phyloP scores from a whole-genome alignment of 2,329 filamentous ascomycete genomes.

The Neopestalotiopsis sp. region DNA sequence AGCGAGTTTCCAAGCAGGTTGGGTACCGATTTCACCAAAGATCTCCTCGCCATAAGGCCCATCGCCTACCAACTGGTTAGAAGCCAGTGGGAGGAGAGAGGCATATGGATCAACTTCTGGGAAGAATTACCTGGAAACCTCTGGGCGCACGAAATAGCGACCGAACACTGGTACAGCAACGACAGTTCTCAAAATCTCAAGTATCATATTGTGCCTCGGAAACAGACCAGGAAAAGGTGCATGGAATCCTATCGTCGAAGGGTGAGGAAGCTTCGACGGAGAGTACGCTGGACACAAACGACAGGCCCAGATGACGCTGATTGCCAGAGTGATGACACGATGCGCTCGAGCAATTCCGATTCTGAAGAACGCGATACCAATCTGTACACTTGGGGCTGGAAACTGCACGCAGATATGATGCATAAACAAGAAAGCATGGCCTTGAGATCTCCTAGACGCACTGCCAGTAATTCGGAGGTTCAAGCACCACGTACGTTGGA shows the following conservation, averaged over 20 bases:
- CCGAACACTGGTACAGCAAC: background rate
- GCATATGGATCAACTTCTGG: slow-evolving; percentile 2
- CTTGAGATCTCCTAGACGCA: background rate
- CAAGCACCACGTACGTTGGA: background rate
- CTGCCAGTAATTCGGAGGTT: background rate
- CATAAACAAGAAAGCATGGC: background rate
- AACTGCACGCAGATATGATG: background rate
- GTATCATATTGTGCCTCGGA: background rate
- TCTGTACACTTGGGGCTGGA: background rate
- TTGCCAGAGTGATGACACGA: background rate
- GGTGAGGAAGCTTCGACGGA: background rate
- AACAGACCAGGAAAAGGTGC: background rate
- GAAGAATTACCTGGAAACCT: background rate
- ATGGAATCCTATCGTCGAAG: background rate
- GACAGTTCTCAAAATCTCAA: too few relatives aligned
- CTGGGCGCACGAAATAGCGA: background rate
- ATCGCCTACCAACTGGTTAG: background rate
- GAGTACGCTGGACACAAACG: background rate
- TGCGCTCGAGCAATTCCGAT: background rate
- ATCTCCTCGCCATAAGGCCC: background rate
- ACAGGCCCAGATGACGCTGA: too few relatives aligned
- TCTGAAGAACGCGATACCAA: background rate
- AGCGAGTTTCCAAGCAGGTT: background rate
- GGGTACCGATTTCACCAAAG: background rate
- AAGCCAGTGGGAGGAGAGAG: slow-evolving; percentile 2